Base-by-base conservation (phyloP, 495 filamentous ascomycete species). In the Daldinia vernicosa region DNA sequence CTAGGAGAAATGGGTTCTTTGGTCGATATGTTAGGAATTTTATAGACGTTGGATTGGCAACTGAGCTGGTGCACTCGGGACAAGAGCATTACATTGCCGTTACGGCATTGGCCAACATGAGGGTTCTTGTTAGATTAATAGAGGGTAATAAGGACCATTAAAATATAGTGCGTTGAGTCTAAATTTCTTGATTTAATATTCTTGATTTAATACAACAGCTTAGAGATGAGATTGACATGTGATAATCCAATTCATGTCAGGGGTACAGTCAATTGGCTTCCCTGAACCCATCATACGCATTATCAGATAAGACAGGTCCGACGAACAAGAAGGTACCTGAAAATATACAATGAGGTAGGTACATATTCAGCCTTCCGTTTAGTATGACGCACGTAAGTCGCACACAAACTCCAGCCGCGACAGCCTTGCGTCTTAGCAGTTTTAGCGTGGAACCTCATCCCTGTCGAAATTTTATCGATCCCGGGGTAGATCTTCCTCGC, bases 381-480 rank as follows among this genome's bases (percentile, higher is more conserved):
- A 45, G 15, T 57, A 71, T 71, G 68, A 66, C 68, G 68, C 63
- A 71, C 63, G 55, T 35, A 33, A 43, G 66, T 59, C 24, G 37
- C 60, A 69, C 67, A 50, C 24, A 11, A 12, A 8, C 8, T 32
- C 19, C 45, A 64, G 51, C 43, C 24, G 27, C 32, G 63, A 24
- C 24, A 71, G 62, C 63, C 64, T 64, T 61, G 55, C 57, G 45
- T 62, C 28, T 59, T 62, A 65, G 60, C 27, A 35, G 57, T 28
- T 47, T 47, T 47, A 47, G 43, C 43, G 61, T 28, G 30, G 53
- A 59, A 35, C 8, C 35, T 15, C 17, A 74, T 64, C 68, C 68
- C 67, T 67, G 69, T 65, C 64, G 33, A 63, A 67, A 67, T 67
- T 54, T 67, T 39, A 51, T 43, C 35, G 55, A 70, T 69, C 60